phyloP scores from a whole-genome alignment of 805 yeast genomes.

The Tetrapisispora namnaoensis region DNA sequence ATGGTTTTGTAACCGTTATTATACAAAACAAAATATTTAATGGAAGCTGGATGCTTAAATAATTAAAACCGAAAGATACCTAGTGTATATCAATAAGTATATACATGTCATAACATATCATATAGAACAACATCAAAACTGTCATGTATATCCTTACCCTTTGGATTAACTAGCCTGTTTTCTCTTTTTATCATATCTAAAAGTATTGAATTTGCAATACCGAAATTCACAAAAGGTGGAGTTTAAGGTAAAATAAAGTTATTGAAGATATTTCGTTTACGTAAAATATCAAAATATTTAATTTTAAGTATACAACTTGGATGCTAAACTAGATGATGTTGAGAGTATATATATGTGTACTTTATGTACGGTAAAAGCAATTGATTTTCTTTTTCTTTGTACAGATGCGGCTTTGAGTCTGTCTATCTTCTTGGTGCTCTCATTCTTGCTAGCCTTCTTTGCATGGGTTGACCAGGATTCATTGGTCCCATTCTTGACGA shows the following conservation, averaged over 20 bases:
- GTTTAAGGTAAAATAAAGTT: too few relatives aligned
- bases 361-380: neutral
- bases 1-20: neutral
- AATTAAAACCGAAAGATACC: too few relatives aligned
- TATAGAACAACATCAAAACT: too few relatives aligned
- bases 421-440: conserved; percentile 21
- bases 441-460: conserved; percentile 25
- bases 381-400: neutral
- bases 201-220: too few relatives aligned
- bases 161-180: too few relatives aligned
- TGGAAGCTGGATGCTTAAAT: too few relatives aligned
- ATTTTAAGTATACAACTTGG: too few relatives aligned
- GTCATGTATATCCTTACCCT: too few relatives aligned
- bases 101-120: too few relatives aligned
- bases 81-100: too few relatives aligned
- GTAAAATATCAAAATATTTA: neutral
- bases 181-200: too few relatives aligned
- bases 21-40: neutral
- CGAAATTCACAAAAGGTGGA: neutral
- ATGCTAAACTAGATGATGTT: neutral
- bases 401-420: neutral
- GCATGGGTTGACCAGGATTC: conserved; percentile 1
- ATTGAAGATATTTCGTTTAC: too few relatives aligned
- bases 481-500: neutral
- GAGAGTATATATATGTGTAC: neutral